Evolutionary conservation across 495 filamentous ascomycete genomes (phyloP), one percentile per base, ranked within the genome.

Genomic region (Lichenothelia convexa): DNA sequence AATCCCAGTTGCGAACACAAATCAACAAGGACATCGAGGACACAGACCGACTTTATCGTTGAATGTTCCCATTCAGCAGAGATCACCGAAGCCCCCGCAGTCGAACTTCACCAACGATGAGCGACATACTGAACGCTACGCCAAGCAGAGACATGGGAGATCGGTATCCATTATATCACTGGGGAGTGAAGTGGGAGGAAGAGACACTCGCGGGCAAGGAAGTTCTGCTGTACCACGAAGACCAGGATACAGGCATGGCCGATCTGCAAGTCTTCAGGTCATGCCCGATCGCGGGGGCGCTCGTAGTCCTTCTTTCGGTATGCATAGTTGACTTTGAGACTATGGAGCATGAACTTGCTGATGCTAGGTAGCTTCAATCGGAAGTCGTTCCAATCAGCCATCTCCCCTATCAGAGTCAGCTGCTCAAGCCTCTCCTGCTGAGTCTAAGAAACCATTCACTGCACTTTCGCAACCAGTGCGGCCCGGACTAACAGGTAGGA

Each of bases 121-220:
- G 9, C 13, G 24, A 27, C 43, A 5, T 26, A 37, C 12, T 45
- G 33, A 19, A 39, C 49, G 20, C 21, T 41, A 21, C 32, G 41
- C 12, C 31, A 47, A 32, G 47, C 46, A 12, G 61, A 68, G 62
- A 43, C 77, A 81, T 51, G 70, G 74, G 41, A 58, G 87, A 50
- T 93, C 87, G 0, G 69, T 97, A 21, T 94, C 89, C n/a, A 95
- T 97, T 43, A 71, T 94, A 16, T 95, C 89, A 4, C 68, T 95
- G 44, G 81, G 81, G 12, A 75, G 70, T 33, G 72, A 74, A 36
- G 70, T 78, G 36, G 54, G 53, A 19, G 61, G 60, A 5, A 44
- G 50, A 30, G 42, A 48, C 29, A 47, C 51, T 36, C 58, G 62
- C 49, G 45, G 54, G 45, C 40, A 65, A 54, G 54, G 60, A 47